Base-by-base conservation (phyloP, 164 flowering plant species). In the Amborella trichopoda region DNA sequence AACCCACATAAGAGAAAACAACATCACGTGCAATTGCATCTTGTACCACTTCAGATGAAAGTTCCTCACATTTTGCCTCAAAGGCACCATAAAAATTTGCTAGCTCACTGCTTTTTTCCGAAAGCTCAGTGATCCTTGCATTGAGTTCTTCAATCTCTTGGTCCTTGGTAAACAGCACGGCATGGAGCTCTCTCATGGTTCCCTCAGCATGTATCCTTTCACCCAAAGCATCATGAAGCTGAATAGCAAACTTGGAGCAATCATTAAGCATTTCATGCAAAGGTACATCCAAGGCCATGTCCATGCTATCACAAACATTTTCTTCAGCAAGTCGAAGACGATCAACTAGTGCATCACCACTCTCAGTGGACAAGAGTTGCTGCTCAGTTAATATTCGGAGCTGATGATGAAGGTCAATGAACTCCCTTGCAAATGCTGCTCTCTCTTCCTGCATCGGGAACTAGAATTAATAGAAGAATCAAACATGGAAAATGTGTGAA, bases 371-470 rank as follows among this genome's bases (percentile, higher is more conserved):
- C 26, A 56, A 39, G 14, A 26, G 26, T 40, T 62, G 57, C 24
- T 59, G 64, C 42, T 47, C 25, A 19, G 52, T 49, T 52, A 70
- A 40, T 46, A 30, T 58, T 54, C 54, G 68, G 40, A 80, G 66
- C 65, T 66, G 69, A 36, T 43, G 46, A 17, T 52, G 58, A 50
- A 80, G 65, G 18, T 39, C 36, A 22, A 59, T 49, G 27, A 83
- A 50, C 55, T 71, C 83, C 50, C 40, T 56, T 5, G 36, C 48
- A 42, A 67, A 36, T 23, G n/a, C 49, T 19, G 66, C 75, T 53
- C 68, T 75, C 57, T 86, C 94, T 65, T 70, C 86, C 94, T 90
- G 70, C 70, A 71, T 21, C 34, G 52, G 49, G 51, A 56, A 2
- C 26, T 24, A 34, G 45, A 33, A 40, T 2, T 28, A n/a, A 20